Evolutionary conservation across 2,329 filamentous ascomycete genomes (phyloP).

Genomic region (Ophiosphaerella narmari): DNA sequence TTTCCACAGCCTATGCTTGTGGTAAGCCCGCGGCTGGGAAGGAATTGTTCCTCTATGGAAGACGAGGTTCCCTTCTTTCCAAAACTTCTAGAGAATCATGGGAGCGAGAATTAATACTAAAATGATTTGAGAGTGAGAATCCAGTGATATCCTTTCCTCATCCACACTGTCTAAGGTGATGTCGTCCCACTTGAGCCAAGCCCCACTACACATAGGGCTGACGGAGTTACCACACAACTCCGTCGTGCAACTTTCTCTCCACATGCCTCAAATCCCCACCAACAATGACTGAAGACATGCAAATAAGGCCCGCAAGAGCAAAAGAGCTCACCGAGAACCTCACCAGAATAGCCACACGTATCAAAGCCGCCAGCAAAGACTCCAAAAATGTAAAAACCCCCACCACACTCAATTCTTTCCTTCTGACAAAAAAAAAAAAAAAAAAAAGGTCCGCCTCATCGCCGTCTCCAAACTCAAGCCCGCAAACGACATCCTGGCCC

Average conservation of each 20-base stretch:
- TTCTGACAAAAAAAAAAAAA: conserved; percentile 14
- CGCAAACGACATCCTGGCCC: conserved; percentile 82
- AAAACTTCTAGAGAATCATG: background rate
- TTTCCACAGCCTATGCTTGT: background rate
- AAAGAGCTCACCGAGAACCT: conserved; percentile 53
- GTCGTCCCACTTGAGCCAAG: background rate
- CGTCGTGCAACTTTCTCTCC: conserved; percentile 12
- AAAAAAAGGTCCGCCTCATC: conserved; percentile 74
- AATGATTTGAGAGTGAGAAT: no score
- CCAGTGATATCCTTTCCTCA: no score
- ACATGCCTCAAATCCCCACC: conserved; percentile 16
- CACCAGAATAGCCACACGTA: conserved; percentile 46
- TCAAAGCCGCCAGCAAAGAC: conserved; percentile 46
- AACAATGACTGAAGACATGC: conserved; percentile 45
- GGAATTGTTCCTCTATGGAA: background rate
- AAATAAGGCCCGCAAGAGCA: conserved; percentile 51
- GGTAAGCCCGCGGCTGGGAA: conserved; percentile 2
- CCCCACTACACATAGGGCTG: conserved; percentile 5
- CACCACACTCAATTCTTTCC: background rate
- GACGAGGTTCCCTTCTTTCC: background rate
- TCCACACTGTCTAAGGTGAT: no score
- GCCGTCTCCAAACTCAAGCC: conserved; percentile 97
- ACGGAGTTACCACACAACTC: conserved; percentile 15
- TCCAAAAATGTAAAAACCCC: conserved; percentile 31
- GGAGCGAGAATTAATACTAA: no score